A percentile compares a stretch with the other conserved stretches of the same genome.
Conservation (phyloP, 768 basidiomycete genomes). For the Panellus pusillus region DNA sequence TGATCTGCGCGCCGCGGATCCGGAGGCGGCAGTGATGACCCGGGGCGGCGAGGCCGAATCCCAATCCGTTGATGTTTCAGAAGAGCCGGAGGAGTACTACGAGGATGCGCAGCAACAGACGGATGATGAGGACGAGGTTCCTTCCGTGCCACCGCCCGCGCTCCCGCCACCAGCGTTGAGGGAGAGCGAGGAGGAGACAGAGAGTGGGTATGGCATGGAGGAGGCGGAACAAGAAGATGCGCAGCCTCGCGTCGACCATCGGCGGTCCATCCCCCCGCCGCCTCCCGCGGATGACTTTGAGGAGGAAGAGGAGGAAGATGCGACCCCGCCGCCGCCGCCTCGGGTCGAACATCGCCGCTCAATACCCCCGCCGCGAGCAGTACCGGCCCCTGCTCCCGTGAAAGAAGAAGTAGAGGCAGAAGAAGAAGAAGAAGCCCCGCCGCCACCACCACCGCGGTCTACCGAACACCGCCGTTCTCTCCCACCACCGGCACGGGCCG, state of each 20-base stretch:
- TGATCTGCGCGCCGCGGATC: not conserved
- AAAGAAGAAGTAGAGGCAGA: not conserved
- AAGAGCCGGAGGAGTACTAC: not conserved
- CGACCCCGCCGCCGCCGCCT: not conserved
- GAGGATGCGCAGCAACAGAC: not conserved
- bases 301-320: not conserved
- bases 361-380: not conserved
- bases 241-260: not conserved
- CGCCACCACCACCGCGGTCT: not conserved
- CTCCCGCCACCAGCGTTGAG: not conserved
- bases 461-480: slow-evolving; percentile 9
- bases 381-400: no score
- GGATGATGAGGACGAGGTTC: not conserved
- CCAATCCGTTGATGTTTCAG: not conserved
- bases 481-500: slow-evolving; percentile 19
- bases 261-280: not conserved
- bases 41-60: not conserved
- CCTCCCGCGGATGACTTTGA: not conserved
- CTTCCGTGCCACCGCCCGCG: not conserved
- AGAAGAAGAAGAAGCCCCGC: not conserved
- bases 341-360: not conserved
- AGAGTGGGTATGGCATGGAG: not conserved
- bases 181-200: slow-evolving; percentile 3
- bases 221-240: not conserved
- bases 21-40: not conserved